These are phyloP conservation scores for Pharnaceum exiguum DNA, from an alignment of 148 eudicot genomes.

Conservation along the genomic window DNA sequence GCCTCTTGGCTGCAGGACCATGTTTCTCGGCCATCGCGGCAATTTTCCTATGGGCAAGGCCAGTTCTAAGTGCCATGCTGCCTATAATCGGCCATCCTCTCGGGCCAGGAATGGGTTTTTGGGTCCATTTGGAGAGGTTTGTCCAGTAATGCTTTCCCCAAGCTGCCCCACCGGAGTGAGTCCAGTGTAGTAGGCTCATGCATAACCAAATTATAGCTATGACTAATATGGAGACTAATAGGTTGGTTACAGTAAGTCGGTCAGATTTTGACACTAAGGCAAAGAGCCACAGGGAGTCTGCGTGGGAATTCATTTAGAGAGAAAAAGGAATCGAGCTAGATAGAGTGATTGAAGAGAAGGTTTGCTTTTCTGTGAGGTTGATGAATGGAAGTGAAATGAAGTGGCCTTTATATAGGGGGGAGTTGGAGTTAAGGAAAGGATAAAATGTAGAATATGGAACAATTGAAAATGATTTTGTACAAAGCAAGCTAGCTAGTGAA, in stretches of 20 bases:
- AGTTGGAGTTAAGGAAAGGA: background rate
- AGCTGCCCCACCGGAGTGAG: conserved; percentile 73
- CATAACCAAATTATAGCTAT: conserved; percentile 27
- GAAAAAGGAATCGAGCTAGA: background rate
- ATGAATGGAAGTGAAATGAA: conserved; percentile 7
- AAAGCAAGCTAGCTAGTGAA: background rate
- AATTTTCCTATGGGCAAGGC: conserved; percentile 62
- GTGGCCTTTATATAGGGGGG: conserved; percentile 22
- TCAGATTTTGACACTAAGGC: conserved; percentile 49
- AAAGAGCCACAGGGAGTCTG: conserved; percentile 56
- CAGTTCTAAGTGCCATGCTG: conserved; percentile 53
- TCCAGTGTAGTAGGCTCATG: conserved; percentile 52
- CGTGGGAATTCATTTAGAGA: conserved; percentile 27
- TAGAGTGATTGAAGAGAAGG: background rate
- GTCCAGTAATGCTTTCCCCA: conserved; percentile 52
- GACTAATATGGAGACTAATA: conserved; percentile 5
- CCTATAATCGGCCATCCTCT: conserved; percentile 60
- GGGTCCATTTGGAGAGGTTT: conserved; percentile 9
- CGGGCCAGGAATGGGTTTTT: conserved; percentile 51
- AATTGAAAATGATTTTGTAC: conserved; percentile 19
- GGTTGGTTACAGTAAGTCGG: conserved; percentile 25
- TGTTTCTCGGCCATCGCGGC: conserved; percentile 32
- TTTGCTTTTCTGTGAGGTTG: background rate
- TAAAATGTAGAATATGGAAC: conserved; percentile 12
- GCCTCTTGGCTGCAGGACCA: conserved; percentile 34